These are phyloP conservation scores for Colletotrichum endophyticum DNA, from an alignment of 2,329 filamentous ascomycete species.

Conservation along the genomic window DNA sequence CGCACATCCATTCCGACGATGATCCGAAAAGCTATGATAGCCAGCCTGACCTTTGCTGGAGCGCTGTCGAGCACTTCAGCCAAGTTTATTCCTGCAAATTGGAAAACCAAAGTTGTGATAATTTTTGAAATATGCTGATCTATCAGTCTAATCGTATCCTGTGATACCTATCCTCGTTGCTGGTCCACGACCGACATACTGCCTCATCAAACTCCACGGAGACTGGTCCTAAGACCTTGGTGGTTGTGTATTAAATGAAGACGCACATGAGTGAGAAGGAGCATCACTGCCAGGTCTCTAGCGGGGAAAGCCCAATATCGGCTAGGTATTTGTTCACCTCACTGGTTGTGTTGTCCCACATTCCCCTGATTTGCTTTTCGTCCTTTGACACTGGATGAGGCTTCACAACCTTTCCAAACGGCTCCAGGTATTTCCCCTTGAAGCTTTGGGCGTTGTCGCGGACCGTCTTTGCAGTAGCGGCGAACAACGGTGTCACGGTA, in stretches of 20 bases:
- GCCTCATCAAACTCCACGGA: background rate
- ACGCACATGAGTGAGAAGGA: fast-evolving
- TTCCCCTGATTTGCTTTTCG: background rate
- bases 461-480: constrained; percentile 22
- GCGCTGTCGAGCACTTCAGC: background rate
- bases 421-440: constrained; percentile 24
- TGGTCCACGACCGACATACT: fast-evolving
- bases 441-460: constrained; percentile 9
- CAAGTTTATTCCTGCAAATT: background rate
- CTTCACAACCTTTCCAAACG: constrained; percentile 6
- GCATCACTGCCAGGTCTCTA: background rate
- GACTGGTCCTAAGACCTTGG: fast-evolving
- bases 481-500: constrained; percentile 21
- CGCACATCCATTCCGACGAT: background rate
- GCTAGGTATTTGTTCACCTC: constrained; percentile 17
- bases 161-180: background rate
- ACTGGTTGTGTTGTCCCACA: constrained; percentile 23
- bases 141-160: background rate
- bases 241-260: background rate
- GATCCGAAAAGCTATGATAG: background rate
- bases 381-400: constrained; percentile 19
- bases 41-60: fast-evolving
- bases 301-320: background rate
- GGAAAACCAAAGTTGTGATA: fast-evolving
- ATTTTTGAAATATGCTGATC: background rate